Evolutionary conservation across 345 rosid genomes (phyloP).

Genomic region (Noccaea bulbosa): DNA sequence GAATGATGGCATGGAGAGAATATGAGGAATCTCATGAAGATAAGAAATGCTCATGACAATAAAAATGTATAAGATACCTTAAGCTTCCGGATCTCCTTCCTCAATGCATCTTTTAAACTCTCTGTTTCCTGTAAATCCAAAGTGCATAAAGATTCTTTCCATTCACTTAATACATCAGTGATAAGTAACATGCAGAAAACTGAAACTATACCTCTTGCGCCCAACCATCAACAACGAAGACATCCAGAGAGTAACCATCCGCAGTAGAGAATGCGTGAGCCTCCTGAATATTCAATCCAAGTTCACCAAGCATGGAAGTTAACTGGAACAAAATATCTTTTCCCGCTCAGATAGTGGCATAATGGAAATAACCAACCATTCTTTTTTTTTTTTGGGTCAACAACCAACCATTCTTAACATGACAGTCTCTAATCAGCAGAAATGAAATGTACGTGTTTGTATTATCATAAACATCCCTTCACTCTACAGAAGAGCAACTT

Average conservation of each 20-base stretch:
- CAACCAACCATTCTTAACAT: not conserved
- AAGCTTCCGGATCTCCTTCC: constrained; percentile 69
- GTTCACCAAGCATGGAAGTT: constrained; percentile 83
- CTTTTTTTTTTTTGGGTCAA: no score
- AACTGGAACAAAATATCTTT: constrained; percentile 51
- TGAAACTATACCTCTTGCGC: constrained; percentile 65
- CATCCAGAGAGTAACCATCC: constrained; percentile 94
- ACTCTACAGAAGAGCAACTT: constrained; percentile 6
- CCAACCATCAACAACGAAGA: constrained; percentile 98
- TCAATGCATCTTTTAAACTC: constrained; percentile 67
- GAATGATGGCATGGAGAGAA: constrained; percentile 7
- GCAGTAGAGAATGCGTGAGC: constrained; percentile 94
- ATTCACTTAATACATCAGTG: constrained; percentile 12
- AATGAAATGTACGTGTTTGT: not conserved
- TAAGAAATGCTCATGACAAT: not conserved
- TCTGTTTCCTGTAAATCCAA: constrained; percentile 64
- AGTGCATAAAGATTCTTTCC: constrained; percentile 18
- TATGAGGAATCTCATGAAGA: constrained; percentile 12
- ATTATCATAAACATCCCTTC: not conserved
- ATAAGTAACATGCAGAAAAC: constrained; percentile 11
- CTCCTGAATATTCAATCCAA: constrained; percentile 92
- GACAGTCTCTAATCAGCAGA: constrained; percentile 6
- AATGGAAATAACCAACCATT: not conserved
- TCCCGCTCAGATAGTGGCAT: constrained; percentile 11
- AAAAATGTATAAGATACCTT: constrained; percentile 58